A percentile compares a stretch with the other conserved stretches of the same genome.
phyloP scores from a whole-genome alignment of 306 rosid genomes.

The Ormosia emarginata region DNA sequence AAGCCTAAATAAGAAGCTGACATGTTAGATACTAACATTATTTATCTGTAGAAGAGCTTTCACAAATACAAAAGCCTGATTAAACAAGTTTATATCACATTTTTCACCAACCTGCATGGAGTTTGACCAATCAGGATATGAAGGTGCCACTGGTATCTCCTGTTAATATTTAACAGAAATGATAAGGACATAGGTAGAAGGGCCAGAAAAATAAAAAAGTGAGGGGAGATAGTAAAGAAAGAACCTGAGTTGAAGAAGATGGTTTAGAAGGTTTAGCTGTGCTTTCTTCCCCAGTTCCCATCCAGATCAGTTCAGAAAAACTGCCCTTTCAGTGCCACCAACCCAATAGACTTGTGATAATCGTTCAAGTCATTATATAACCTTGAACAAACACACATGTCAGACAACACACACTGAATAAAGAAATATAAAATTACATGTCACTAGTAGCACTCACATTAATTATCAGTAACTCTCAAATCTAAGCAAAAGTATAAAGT shows the following conservation, averaged over 20 bases:
- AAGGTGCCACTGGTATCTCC: slow-evolving; percentile 69
- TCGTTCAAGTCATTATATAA: slow-evolving; percentile 26
- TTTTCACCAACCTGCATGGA: slow-evolving; percentile 74
- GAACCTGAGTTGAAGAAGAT: slow-evolving; percentile 63
- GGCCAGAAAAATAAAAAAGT: neutral
- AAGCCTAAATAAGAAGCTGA: slow-evolving; percentile 63
- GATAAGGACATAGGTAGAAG: neutral
- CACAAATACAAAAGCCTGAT: neutral
- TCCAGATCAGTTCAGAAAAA: slow-evolving; percentile 30
- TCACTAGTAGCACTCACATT: neutral
- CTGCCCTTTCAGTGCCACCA: slow-evolving; percentile 5
- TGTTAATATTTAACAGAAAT: slow-evolving; percentile 24
- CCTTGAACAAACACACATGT: slow-evolving; percentile 16
- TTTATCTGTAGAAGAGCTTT: neutral
- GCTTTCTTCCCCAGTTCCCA: slow-evolving; percentile 95
- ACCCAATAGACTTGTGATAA: slow-evolving; percentile 17
- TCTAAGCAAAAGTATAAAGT: neutral
- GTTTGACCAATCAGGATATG: slow-evolving; percentile 92
- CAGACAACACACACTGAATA: neutral
- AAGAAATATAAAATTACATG: neutral
- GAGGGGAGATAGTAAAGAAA: neutral
- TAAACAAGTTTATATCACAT: slow-evolving; percentile 10
- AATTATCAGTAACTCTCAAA: neutral
- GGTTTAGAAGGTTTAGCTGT: slow-evolving; percentile 74
- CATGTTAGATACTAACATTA: slow-evolving; percentile 27